Evolutionary conservation across 2,329 filamentous ascomycete genomes (phyloP), one percentile per base, ranked within the genome.

Genomic region (Alternaria ethzedia): DNA sequence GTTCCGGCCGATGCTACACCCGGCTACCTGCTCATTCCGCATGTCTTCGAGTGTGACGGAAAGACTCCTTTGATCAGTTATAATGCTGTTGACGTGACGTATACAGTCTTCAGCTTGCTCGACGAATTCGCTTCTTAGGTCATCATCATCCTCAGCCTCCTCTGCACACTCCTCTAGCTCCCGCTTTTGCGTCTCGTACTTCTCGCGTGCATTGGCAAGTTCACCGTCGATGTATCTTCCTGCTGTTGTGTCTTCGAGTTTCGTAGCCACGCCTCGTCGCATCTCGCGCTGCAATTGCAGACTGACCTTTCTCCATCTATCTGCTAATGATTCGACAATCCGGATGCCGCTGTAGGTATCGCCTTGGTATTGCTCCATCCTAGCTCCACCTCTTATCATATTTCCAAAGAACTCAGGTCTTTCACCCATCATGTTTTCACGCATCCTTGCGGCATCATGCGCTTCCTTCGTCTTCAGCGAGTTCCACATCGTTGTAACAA

Each of bases 401-500:
- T 21, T 54, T 15, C 45, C 52, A 43, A 57, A 43, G 30, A 56
- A 57, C 30, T 61, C 51, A 0, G 54, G 28, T 41, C 47, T 43
- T 25, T 36, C 51, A 6, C 25, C 5, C 25, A 60, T 30, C 17
- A 23, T 64, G 1, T 44, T 36, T 23, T 65, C 57, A 21, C 64
- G 50, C 32, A 20, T 17, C 32, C 5, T 44, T 26, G 51, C 51
- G n/a, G 51, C 32, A 54, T 54, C 51, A 12, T 36, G 30, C 25
- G 51, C 21, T 47, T 60, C 57, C 25, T 54, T 36, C 5, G 32
- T 28, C 8, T 58, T 49, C 3, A 63, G 32, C 10, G 32, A 23
- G 8, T 54, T 77, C 82, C 83, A 85, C 73, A 81, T 79, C 20
- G 77, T 83, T 5, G 83, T 84, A 2, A 74, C 75, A n/a, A 85